phyloP scores from a whole-genome alignment of 495 filamentous ascomycete species.

The Baudoinia panamericana region DNA sequence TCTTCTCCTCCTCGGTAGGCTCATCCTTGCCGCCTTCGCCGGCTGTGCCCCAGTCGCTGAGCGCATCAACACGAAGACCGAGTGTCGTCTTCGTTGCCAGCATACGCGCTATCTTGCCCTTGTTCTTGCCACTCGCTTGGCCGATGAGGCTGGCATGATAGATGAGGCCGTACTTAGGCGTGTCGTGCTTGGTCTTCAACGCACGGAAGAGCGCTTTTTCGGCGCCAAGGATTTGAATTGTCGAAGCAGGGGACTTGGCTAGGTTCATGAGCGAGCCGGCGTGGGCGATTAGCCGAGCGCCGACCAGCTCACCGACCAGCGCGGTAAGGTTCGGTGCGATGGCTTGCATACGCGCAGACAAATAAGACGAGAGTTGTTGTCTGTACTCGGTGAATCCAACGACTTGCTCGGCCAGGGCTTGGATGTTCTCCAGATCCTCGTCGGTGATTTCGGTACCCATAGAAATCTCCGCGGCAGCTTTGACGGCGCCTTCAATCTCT shows the following conservation, averaged over 20 bases:
- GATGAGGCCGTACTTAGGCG: conserved; percentile 96
- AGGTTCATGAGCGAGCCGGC: conserved; percentile 89
- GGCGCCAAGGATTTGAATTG: conserved; percentile 93
- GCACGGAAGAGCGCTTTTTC: conserved; percentile 98
- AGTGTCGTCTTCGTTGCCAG: conserved; percentile 85
- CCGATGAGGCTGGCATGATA: conserved; percentile 96
- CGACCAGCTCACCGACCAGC: conserved; percentile 86
- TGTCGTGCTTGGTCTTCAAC: conserved; percentile 98
- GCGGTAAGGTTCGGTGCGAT: conserved; percentile 94
- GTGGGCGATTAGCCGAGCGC: conserved; percentile 89
- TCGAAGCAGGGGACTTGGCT: conserved; percentile 90
- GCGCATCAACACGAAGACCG: conserved; percentile 82
- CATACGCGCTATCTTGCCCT: conserved; percentile 97
- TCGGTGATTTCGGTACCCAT: conserved; percentile 95
- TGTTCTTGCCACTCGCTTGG: conserved; percentile 92
- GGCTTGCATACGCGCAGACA: conserved; percentile 87
- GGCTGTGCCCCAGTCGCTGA: conserved; percentile 58
- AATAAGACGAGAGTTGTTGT: conserved; percentile 71
- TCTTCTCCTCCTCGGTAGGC: conserved; percentile 75
- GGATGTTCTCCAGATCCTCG: conserved; percentile 83
- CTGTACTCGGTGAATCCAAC: conserved; percentile 83
- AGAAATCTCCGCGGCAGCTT: conserved; percentile 84
- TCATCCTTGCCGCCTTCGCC: conserved; percentile 41
- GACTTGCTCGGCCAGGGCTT: conserved; percentile 82
- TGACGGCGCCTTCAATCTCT: conserved; percentile 85